These are phyloP conservation scores for Microthlaspi erraticum DNA, from an alignment of 345 rosid species.

Conservation along the genomic window DNA sequence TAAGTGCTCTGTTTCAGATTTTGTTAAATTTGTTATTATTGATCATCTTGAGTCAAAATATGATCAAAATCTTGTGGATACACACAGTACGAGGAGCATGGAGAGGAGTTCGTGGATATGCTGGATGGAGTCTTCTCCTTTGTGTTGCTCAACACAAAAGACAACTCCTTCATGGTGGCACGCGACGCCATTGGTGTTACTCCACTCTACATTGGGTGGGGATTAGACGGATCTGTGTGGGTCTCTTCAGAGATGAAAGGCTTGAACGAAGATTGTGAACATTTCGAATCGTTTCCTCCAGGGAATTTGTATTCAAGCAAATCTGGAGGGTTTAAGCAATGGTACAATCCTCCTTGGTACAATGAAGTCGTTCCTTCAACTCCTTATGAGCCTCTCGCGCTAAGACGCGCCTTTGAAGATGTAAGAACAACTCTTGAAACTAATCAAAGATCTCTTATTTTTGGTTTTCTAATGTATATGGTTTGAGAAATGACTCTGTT, in stretches of 20 bases:
- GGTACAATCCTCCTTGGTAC: slow-evolving; percentile 96
- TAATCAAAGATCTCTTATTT: background rate
- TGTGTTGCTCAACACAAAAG: slow-evolving; percentile 82
- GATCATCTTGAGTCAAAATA: background rate
- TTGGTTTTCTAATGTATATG: background rate
- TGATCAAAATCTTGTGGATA: background rate
- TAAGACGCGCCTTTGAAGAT: slow-evolving; percentile 72
- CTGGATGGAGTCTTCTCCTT: slow-evolving; percentile 95
- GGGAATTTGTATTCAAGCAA: slow-evolving; percentile 95
- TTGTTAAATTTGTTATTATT: background rate
- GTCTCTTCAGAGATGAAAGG: slow-evolving; percentile 90
- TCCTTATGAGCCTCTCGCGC: slow-evolving; percentile 80
- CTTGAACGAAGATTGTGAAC: slow-evolving; percentile 87
- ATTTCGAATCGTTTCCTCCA: slow-evolving; percentile 85
- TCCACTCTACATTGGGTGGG: slow-evolving; percentile 95
- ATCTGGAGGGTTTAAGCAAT: slow-evolving; percentile 63
- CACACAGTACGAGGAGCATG: slow-evolving; percentile 82
- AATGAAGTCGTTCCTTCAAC: slow-evolving; percentile 66
- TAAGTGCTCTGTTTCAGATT: slow-evolving; percentile 23
- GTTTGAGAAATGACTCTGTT: background rate
- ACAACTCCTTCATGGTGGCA: slow-evolving; percentile 83
- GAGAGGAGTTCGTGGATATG: slow-evolving; percentile 82
- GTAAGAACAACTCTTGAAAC: slow-evolving; percentile 49
- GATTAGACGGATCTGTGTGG: slow-evolving; percentile 90
- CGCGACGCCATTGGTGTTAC: slow-evolving; percentile 97